These are phyloP conservation scores for Erythrobasidium hasegawianum DNA, from an alignment of 1,284 basidiomycete genomes.

Conservation along the genomic window DNA sequence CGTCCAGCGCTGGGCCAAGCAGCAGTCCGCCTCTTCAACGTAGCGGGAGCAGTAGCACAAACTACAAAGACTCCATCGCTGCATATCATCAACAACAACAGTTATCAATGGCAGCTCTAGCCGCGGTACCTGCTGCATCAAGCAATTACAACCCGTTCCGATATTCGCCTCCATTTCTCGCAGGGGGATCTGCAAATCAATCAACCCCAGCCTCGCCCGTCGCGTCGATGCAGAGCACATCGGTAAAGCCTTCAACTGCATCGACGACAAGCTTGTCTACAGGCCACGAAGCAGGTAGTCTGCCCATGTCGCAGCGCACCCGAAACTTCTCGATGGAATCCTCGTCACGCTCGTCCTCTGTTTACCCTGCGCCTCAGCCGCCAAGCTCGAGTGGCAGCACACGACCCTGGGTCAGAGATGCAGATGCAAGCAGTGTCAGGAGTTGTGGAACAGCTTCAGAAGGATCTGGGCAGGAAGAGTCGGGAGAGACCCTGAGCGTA, in stretches of 20 bases:
- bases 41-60: too few species aligned
- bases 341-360: background rate
- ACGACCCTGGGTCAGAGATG: background rate
- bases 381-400: conserved; percentile 6
- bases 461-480: background rate
- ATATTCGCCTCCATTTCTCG: background rate
- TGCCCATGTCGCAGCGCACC: background rate
- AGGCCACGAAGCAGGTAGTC: background rate
- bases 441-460: background rate
- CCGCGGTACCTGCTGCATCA: too few species aligned
- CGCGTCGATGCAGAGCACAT: background rate
- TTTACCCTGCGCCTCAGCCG: background rate
- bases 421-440: background rate
- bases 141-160: background rate
- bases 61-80: background rate
- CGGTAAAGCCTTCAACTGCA: background rate
- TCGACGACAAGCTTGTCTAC: background rate
- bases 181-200: background rate
- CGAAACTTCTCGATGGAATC: conserved; percentile 11
- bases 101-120: background rate
- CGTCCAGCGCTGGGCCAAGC: background rate
- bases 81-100: conserved; percentile 2
- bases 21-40: too few species aligned
- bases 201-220: background rate
- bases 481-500: conserved; percentile 4